A percentile compares a stretch with the other conserved stretches of the same genome.
phyloP scores from a whole-genome alignment of 2,329 filamentous ascomycete genomes.

The Epichloe hybrida region DNA sequence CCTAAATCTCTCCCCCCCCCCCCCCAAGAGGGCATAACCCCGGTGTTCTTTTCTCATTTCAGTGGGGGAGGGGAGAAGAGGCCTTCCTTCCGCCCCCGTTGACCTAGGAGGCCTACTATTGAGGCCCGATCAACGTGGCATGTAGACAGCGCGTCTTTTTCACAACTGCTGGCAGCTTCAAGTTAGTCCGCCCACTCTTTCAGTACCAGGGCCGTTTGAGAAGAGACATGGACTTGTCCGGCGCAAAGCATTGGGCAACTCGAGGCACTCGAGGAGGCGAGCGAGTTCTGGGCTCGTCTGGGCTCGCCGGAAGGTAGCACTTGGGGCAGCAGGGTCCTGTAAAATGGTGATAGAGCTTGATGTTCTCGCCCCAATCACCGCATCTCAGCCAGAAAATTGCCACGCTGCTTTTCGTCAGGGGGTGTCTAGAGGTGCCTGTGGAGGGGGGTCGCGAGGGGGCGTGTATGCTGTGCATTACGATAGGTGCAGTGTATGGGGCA shows the following conservation, averaged over 20 bases:
- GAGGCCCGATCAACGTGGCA: constrained; percentile 22
- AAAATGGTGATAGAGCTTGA: neutral
- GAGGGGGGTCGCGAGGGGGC: constrained; percentile 13
- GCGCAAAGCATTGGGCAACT: neutral
- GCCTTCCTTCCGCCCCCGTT: neutral
- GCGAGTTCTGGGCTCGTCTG: neutral
- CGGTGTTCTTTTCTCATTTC: neutral
- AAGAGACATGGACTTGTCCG: neutral
- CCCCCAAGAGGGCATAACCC: neutral
- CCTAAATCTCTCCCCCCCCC: neutral
- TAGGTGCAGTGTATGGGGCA: constrained; percentile 19
- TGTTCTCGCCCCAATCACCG: constrained; percentile 6
- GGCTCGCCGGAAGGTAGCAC: constrained; percentile 11
- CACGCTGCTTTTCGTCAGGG: constrained; percentile 7
- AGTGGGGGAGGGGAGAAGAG: neutral
- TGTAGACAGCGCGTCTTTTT: constrained; percentile 11
- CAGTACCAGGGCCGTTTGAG: neutral
- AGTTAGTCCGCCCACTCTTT: neutral
- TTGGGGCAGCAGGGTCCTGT: constrained; percentile 8
- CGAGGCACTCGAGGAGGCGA: neutral
- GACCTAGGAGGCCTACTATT: constrained; percentile 1
- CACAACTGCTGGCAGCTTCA: neutral
- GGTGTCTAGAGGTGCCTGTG: neutral
- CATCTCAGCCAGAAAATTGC: constrained; percentile 14
- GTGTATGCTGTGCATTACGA: constrained; percentile 16